phyloP scores from a whole-genome alignment of 2,329 filamentous ascomycete genomes.

The Fusarium neocosmosporiellum region DNA sequence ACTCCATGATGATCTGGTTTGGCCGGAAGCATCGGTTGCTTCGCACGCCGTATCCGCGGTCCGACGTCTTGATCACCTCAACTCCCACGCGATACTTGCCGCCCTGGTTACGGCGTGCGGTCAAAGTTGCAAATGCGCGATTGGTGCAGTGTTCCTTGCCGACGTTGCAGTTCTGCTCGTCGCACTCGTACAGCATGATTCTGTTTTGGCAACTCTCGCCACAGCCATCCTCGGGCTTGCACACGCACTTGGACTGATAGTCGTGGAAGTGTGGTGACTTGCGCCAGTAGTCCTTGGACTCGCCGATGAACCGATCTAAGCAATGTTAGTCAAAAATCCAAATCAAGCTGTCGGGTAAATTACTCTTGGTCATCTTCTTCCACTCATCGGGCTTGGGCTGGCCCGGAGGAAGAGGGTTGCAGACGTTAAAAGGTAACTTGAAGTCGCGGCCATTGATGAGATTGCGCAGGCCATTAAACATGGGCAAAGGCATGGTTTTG shows the following conservation, averaged over 20 bases:
- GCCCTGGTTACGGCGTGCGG: conserved; percentile 78
- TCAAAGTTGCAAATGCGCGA: conserved; percentile 85
- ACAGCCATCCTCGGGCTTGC: conserved; percentile 81
- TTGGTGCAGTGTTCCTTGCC: conserved; percentile 82
- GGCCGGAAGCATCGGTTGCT: conserved; percentile 88
- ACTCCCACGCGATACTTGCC: conserved; percentile 93
- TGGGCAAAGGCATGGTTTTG: conserved; percentile 76
- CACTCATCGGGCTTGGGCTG: conserved; percentile 95
- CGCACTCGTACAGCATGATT: conserved; percentile 98
- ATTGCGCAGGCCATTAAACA: conserved; percentile 79
- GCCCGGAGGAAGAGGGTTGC: conserved; percentile 84
- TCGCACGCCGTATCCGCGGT: conserved; percentile 91
- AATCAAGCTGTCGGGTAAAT: conserved; percentile 37
- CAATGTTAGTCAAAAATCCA: conserved; percentile 40
- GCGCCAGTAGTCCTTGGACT: conserved; percentile 83
- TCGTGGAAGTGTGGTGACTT: conserved; percentile 80
- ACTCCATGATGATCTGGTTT: conserved; percentile 97
- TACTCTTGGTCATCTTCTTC: conserved; percentile 91
- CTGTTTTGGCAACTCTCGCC: conserved; percentile 92
- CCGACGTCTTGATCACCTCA: conserved; percentile 90
- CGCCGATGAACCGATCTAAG: conserved; percentile 88
- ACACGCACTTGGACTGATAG: conserved; percentile 82
- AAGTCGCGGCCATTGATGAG: conserved; percentile 83
- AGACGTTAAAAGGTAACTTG: conserved; percentile 89
- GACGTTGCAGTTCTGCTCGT: conserved; percentile 87